These are phyloP conservation scores for Solanum ossicruentum DNA, from an alignment of 257 asterid species.

Conservation along the genomic window DNA sequence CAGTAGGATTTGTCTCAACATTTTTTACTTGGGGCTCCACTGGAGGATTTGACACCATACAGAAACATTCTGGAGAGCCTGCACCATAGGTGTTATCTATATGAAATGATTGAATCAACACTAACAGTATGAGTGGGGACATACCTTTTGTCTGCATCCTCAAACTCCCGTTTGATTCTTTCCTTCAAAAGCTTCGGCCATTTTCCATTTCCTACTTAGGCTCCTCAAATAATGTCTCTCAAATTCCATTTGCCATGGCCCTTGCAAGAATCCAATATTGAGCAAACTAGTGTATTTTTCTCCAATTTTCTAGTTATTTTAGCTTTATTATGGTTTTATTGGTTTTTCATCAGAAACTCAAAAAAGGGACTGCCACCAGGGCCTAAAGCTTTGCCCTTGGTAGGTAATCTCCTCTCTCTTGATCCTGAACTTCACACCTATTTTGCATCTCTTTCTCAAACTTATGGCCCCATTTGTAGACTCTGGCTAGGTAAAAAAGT, in stretches of 20 bases:
- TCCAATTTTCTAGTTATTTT: conserved; percentile 9
- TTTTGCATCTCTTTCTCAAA: conserved; percentile 16
- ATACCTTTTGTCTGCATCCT: not conserved
- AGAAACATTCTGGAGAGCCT: too few species aligned
- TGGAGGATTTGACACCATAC: too few species aligned
- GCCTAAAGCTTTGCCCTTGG: conserved; percentile 37
- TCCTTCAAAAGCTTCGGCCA: not conserved
- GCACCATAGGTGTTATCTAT: not conserved
- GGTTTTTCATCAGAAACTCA: conserved; percentile 1
- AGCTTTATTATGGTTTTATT: conserved; percentile 15
- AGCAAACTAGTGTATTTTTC: not conserved
- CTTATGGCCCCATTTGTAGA: conserved; percentile 46
- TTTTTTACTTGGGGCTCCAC: too few species aligned
- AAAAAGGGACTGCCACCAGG: conserved; percentile 35
- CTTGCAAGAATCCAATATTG: not conserved
- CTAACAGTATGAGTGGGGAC: not conserved
- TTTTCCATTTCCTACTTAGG: not conserved
- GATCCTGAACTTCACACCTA: not conserved
- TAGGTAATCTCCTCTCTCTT: conserved; percentile 29
- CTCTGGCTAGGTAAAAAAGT: conserved; percentile 41
- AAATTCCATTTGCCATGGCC: not conserved
- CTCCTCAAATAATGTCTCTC: not conserved
- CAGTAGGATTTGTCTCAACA: too few species aligned
- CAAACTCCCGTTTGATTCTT: not conserved
- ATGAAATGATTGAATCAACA: not conserved